phyloP scores from a whole-genome alignment of 345 rosid genomes.

The Hirschfeldia incana region DNA sequence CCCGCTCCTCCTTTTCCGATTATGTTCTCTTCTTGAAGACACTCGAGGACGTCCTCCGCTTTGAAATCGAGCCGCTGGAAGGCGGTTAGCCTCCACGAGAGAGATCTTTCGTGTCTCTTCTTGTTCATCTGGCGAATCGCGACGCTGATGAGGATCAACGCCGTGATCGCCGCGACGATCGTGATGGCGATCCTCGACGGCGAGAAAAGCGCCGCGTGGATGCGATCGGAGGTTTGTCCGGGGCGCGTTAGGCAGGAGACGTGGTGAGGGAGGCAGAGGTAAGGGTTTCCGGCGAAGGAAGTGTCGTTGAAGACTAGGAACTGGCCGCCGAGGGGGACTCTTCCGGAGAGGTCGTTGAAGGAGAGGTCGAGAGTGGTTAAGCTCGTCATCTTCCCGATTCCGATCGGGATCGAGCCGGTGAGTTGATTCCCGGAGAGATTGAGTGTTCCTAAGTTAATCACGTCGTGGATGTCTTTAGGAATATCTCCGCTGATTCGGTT shows the following conservation, averaged over 20 bases:
- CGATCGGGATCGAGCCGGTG: conserved; percentile 65
- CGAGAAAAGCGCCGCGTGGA: conserved; percentile 38
- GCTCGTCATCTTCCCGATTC: conserved; percentile 66
- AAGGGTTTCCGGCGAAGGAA: conserved; percentile 67
- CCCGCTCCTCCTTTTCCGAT: conserved; percentile 98
- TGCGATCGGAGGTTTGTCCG: conserved; percentile 31
- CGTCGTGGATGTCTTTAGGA: conserved; percentile 51
- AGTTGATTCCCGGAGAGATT: conserved; percentile 70
- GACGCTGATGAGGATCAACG: conserved; percentile 43
- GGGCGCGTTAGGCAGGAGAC: conserved; percentile 44
- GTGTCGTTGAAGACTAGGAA: conserved; percentile 68
- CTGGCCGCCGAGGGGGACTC: conserved; percentile 72
- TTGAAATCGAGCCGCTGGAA: conserved; percentile 78
- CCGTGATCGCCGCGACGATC: conserved; percentile 45
- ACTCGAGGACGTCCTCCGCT: conserved; percentile 76
- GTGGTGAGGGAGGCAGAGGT: conserved; percentile 55
- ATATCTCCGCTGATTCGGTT: conserved; percentile 64
- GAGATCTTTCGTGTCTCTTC: conserved; percentile 49
- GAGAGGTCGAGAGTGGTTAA: conserved; percentile 82
- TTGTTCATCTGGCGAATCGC: conserved; percentile 51
- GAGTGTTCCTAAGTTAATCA: conserved; percentile 58
- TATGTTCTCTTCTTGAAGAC: conserved; percentile 82
- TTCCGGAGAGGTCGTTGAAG: conserved; percentile 61
- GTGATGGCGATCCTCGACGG: conserved; percentile 50
- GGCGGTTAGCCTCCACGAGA: conserved; percentile 79